phyloP scores from a whole-genome alignment of 1,139 yeast genomes.

The Pichia norvegensis region DNA sequence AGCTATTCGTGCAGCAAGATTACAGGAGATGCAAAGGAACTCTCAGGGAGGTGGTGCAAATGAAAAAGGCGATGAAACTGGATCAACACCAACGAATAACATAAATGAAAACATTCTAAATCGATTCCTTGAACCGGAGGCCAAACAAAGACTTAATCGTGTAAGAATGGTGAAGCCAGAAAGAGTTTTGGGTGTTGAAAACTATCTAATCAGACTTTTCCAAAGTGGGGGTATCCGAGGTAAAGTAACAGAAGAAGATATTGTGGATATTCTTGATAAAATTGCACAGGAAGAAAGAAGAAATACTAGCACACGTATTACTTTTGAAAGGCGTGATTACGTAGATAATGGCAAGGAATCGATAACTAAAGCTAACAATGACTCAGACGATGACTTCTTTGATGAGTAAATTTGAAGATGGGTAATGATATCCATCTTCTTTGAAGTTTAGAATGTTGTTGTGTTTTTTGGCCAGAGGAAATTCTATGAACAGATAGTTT shows the following conservation, averaged over 20 bases:
- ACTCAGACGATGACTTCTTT: slow-evolving; percentile 28
- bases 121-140: slow-evolving; percentile 69
- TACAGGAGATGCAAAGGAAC: slow-evolving; percentile 68
- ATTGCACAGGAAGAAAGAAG: slow-evolving; percentile 71
- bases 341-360: slow-evolving; percentile 27
- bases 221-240: slow-evolving; percentile 69
- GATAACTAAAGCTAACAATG: slow-evolving; percentile 28
- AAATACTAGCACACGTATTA: slow-evolving; percentile 54
- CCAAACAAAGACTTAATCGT: slow-evolving; percentile 80
- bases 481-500: too few relatives aligned
- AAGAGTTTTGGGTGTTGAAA: slow-evolving; percentile 85
- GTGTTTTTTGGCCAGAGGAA: too few relatives aligned
- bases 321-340: slow-evolving; percentile 38
- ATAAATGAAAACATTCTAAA: slow-evolving; percentile 40
- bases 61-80: background rate
- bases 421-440: too few relatives aligned
- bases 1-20: slow-evolving; percentile 83
- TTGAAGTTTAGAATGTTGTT: too few relatives aligned
- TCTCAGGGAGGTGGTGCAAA: slow-evolving; percentile 26
- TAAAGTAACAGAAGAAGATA: slow-evolving; percentile 68
- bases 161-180: slow-evolving; percentile 88
- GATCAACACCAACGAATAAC: background rate
- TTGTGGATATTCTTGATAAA: slow-evolving; percentile 77
- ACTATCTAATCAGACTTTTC: slow-evolving; percentile 64
- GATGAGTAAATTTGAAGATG: slow-evolving; percentile 13